Conservation (phyloP, 2,329 filamentous ascomycete species). For the Bisporella sp. region DNA sequence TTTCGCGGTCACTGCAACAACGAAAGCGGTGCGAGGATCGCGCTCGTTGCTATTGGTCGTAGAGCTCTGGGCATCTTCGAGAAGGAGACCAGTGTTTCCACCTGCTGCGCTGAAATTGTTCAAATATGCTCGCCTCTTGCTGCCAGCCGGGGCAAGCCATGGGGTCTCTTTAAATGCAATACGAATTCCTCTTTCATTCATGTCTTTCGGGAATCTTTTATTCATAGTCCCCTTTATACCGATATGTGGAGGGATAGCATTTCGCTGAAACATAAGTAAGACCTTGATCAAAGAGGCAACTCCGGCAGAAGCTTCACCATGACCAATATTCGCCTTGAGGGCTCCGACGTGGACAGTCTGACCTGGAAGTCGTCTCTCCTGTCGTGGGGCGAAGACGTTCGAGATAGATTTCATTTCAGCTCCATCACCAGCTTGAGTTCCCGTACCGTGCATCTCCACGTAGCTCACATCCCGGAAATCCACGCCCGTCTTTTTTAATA, state of each 20-base stretch:
- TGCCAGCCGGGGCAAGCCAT: neutral
- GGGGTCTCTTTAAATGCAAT: neutral
- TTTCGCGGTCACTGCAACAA: conserved; percentile 40
- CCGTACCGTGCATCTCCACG: conserved; percentile 16
- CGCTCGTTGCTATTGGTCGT: neutral
- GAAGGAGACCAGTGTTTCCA: too few species aligned
- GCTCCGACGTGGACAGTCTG: conserved; percentile 3
- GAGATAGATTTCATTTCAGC: conserved; percentile 58
- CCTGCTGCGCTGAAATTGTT: conserved; percentile 24
- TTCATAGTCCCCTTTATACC: neutral
- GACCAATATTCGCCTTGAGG: conserved; percentile 23
- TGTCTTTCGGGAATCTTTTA: neutral
- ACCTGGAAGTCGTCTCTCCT: too few species aligned
- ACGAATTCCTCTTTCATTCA: neutral
- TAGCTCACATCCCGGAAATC: conserved; percentile 72
- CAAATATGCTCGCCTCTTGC: conserved; percentile 37
- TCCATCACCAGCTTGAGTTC: conserved; percentile 49
- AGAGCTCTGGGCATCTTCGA: too few species aligned
- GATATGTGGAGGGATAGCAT: neutral
- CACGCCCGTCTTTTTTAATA: conserved; percentile 54
- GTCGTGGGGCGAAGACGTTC: neutral
- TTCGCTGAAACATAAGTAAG: neutral
- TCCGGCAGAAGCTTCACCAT: conserved; percentile 4
- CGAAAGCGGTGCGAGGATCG: neutral
- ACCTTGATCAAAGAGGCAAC: neutral